phyloP scores from a whole-genome alignment of 2,329 filamentous ascomycete species.

The Xylariales sp. region DNA sequence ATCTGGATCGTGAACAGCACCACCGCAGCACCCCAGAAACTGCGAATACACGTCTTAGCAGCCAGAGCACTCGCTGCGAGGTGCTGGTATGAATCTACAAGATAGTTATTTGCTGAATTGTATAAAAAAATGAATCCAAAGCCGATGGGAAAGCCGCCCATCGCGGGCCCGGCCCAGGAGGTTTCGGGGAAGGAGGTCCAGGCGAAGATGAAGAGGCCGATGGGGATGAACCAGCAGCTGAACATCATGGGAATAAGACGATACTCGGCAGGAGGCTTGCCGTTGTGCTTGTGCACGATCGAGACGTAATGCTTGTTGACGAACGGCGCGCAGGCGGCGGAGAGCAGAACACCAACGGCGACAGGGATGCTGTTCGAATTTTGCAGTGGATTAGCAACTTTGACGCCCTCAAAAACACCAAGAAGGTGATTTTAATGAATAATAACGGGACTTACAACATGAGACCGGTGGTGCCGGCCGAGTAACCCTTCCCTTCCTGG shows the following conservation, averaged over 20 bases:
- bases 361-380: slow-evolving; percentile 56
- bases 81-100: slow-evolving; percentile 59
- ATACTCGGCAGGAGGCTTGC: slow-evolving; percentile 65
- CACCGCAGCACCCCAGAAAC: slow-evolving; percentile 73
- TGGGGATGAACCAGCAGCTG: slow-evolving; percentile 66
- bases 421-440: too few relatives aligned
- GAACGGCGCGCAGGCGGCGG: slow-evolving; percentile 62
- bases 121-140: slow-evolving; percentile 84
- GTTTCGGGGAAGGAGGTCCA: slow-evolving; percentile 61
- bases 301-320: slow-evolving; percentile 78
- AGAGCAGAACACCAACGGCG: slow-evolving; percentile 67
- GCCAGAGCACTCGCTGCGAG: slow-evolving; percentile 79
- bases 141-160: slow-evolving; percentile 68
- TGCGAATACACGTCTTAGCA: slow-evolving; percentile 75
- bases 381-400: too few relatives aligned
- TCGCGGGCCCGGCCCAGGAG: slow-evolving; percentile 66
- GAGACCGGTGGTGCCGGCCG: slow-evolving; percentile 67
- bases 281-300: slow-evolving; percentile 20
- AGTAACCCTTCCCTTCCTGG: slow-evolving; percentile 74
- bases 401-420: not conserved
- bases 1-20: slow-evolving; percentile 82
- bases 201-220: slow-evolving; percentile 55
- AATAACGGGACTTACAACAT: slow-evolving; percentile 56
- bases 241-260: slow-evolving; percentile 81
- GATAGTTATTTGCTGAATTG: slow-evolving; percentile 73